These are phyloP conservation scores for Darksidea phi DNA, from an alignment of 495 filamentous ascomycete species.

Conservation along the genomic window DNA sequence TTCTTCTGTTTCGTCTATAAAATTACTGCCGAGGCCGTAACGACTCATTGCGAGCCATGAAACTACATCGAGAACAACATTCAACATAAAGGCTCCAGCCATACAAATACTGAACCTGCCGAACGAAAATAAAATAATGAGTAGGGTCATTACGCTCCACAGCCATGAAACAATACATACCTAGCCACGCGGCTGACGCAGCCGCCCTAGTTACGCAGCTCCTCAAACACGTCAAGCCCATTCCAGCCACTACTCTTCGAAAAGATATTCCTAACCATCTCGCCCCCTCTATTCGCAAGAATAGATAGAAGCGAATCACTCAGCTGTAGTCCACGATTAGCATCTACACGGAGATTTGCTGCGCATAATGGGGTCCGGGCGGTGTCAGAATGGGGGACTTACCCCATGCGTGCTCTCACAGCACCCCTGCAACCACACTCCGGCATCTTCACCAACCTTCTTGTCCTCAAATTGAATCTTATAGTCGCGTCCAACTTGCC, in stretches of 20 bases:
- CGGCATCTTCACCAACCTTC: slow-evolving; percentile 61
- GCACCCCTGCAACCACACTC: slow-evolving; percentile 93
- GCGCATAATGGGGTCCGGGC: not conserved
- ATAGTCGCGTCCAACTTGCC: slow-evolving; percentile 65
- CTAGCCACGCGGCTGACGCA: slow-evolving; percentile 11
- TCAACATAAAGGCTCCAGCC: no score
- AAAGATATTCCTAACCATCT: slow-evolving; percentile 77
- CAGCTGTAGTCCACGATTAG: slow-evolving; percentile 47
- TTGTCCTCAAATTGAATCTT: slow-evolving; percentile 63
- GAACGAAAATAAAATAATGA: no score
- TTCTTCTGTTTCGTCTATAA: no score
- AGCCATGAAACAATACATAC: not conserved
- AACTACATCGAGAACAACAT: no score
- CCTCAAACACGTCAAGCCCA: slow-evolving; percentile 11
- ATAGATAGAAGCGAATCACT: slow-evolving; percentile 80
- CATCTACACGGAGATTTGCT: slow-evolving; percentile 8
- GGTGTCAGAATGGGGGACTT: slow-evolving; percentile 43
- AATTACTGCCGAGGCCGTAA: no score
- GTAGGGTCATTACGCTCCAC: slow-evolving; percentile 1
- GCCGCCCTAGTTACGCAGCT: slow-evolving; percentile 14
- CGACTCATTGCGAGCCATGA: no score
- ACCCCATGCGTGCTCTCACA: slow-evolving; percentile 90
- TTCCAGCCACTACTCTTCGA: slow-evolving; percentile 36
- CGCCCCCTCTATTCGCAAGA: slow-evolving; percentile 69
- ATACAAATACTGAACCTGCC: no score